A percentile compares a stretch with the other conserved stretches of the same genome.
phyloP scores from a whole-genome alignment of 306 rosid species.

The Neltuma alba region DNA sequence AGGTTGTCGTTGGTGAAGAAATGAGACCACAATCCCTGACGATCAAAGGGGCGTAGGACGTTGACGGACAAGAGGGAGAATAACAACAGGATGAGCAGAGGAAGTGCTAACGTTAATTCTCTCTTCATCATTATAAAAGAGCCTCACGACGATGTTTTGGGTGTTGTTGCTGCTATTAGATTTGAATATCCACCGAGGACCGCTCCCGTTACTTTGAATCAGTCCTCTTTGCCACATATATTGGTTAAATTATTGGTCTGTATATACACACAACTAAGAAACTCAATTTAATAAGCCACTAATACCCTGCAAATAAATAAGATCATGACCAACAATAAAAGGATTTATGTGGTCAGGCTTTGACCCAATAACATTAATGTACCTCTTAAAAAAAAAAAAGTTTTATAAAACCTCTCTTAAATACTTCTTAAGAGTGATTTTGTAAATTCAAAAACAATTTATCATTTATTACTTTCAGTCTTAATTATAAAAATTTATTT shows the following conservation, averaged over 20 bases:
- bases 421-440: too few species aligned
- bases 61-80: slow-evolving; percentile 41
- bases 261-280: background rate
- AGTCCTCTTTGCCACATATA: background rate
- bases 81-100: slow-evolving; percentile 44
- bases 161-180: slow-evolving; percentile 5
- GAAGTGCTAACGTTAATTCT: slow-evolving; percentile 50
- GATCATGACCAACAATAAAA: too few species aligned
- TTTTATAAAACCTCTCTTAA: too few species aligned
- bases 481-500: too few species aligned
- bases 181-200: slow-evolving; percentile 57
- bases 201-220: slow-evolving; percentile 14
- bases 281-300: background rate
- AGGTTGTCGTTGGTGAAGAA: slow-evolving; percentile 7
- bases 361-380: too few species aligned
- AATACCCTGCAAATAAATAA: too few species aligned
- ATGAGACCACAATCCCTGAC: slow-evolving; percentile 44
- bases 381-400: too few species aligned
- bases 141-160: background rate
- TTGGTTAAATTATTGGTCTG: too few species aligned
- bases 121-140: slow-evolving; percentile 38
- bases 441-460: too few species aligned
- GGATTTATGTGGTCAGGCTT: too few species aligned
- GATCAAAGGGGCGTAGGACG: slow-evolving; percentile 44
- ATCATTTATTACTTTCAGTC: too few species aligned